phyloP scores from a whole-genome alignment of 2,329 filamentous ascomycete species.

The Verticillium albo-atrum region DNA sequence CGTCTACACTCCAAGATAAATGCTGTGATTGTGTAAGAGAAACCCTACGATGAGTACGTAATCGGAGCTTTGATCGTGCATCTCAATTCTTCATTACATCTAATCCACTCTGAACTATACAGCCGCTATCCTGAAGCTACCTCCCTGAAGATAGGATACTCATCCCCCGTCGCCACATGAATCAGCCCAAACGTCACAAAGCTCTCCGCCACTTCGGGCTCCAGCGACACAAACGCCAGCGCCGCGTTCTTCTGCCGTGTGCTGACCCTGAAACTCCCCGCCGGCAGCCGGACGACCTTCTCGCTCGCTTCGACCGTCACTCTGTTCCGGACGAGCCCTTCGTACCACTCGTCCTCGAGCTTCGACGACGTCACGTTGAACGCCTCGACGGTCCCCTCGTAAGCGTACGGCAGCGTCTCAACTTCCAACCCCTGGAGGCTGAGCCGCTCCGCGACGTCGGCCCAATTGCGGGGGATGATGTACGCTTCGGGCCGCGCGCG shows the following conservation, averaged over 20 bases:
- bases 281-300: slow-evolving; percentile 16
- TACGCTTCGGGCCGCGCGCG: slow-evolving; percentile 20
- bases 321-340: slow-evolving; percentile 16
- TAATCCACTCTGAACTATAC: no score
- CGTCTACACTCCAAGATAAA: no score
- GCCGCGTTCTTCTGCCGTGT: slow-evolving; percentile 20
- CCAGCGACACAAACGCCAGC: slow-evolving; percentile 19
- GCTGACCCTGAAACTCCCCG: slow-evolving; percentile 19
- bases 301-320: slow-evolving; percentile 13
- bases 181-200: slow-evolving; percentile 20
- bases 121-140: background rate
- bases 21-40: no score
- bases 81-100: no score
- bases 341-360: slow-evolving; percentile 13
- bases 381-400: slow-evolving; percentile 17
- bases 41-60: no score
- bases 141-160: slow-evolving; percentile 21
- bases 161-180: slow-evolving; percentile 16
- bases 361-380: slow-evolving; percentile 14
- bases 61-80: no score
- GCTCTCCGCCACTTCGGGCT: slow-evolving; percentile 20
- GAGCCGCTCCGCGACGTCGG: slow-evolving; percentile 17
- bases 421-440: slow-evolving; percentile 16
- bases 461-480: slow-evolving; percentile 19
- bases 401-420: slow-evolving; percentile 14